A percentile compares a stretch with the other conserved stretches of the same genome.
These are phyloP conservation scores for Melocanna baccifera DNA, from an alignment of 176 grass and related monocot genomes.

Conservation along the genomic window DNA sequence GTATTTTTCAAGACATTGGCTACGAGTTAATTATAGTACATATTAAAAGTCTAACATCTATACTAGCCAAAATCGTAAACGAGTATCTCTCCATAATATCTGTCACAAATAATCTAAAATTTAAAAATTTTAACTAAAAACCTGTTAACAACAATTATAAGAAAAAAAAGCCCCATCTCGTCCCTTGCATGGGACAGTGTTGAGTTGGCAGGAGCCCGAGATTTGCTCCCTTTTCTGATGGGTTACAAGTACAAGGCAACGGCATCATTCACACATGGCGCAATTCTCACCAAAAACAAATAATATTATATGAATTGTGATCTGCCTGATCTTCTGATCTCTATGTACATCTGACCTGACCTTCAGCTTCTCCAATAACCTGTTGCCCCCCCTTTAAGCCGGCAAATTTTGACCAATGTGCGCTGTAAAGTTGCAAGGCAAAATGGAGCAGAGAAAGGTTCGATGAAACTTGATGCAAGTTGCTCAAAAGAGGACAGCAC, in stretches of 20 bases:
- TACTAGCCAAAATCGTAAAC: too few relatives aligned
- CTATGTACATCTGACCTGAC: neutral
- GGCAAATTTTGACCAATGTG: neutral
- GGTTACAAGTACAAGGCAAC: conserved; percentile 8
- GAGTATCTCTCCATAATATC: too few relatives aligned
- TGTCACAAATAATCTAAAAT: too few relatives aligned
- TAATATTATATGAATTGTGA: neutral
- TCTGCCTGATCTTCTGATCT: neutral
- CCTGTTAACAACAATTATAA: too few relatives aligned
- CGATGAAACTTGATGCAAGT: neutral
- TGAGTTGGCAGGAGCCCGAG: neutral
- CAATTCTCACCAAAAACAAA: conserved; percentile 10
- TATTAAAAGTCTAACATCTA: too few relatives aligned
- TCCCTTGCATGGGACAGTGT: conserved; percentile 22
- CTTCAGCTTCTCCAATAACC: neutral
- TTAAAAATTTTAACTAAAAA: too few relatives aligned
- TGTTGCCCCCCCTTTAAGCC: neutral
- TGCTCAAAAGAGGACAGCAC: conserved; percentile 11
- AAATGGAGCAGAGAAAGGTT: neutral
- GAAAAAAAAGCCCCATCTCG: too few relatives aligned
- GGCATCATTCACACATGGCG: neutral
- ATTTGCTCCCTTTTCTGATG: neutral
- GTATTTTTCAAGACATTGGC: too few relatives aligned
- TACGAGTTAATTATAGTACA: too few relatives aligned
- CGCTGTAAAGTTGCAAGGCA: conserved; percentile 20